Evolutionary conservation across 208 protist species (phyloP).

Genomic region (Endotrypanum monterogeii): DNA sequence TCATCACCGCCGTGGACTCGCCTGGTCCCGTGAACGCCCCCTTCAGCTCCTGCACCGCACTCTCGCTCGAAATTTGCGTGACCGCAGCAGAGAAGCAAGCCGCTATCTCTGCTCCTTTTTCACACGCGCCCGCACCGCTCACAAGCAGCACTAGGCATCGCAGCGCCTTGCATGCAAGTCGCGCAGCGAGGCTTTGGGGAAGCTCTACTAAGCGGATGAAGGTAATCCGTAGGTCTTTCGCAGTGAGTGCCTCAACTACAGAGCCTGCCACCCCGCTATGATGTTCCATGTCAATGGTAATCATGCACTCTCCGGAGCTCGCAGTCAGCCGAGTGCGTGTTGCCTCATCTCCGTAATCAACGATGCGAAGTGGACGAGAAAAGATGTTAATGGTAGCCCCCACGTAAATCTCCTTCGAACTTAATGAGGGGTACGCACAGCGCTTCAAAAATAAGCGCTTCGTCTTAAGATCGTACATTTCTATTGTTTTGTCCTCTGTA

Average conservation of each 20-base stretch:
- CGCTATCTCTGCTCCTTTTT: constrained; percentile 43
- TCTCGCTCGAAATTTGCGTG: constrained; percentile 40
- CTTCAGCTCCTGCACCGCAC: constrained; percentile 37
- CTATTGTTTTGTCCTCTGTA: constrained; percentile 89
- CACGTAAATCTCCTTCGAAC: constrained; percentile 87
- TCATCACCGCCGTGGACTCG: constrained; percentile 79
- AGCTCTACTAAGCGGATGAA: constrained; percentile 76
- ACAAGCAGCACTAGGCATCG: constrained; percentile 55
- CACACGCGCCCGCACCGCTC: constrained; percentile 65
- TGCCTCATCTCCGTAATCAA: constrained; percentile 92
- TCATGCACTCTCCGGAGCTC: constrained; percentile 63
- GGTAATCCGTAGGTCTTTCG: constrained; percentile 65
- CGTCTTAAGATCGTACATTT: constrained; percentile 95
- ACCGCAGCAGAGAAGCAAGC: constrained; percentile 39
- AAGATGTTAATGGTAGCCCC: constrained; percentile 93
- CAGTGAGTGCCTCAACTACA: constrained; percentile 56
- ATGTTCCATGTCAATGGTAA: constrained; percentile 55
- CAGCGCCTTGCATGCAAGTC: constrained; percentile 32
- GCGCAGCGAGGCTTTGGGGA: constrained; percentile 39
- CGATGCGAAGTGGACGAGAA: constrained; percentile 91
- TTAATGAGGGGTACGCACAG: constrained; percentile 84
- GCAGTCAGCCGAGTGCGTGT: constrained; percentile 70
- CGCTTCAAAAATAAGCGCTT: constrained; percentile 93
- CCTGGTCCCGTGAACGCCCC: constrained; percentile 51
- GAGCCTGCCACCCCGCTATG: constrained; percentile 33